Evolutionary conservation across 2,329 filamentous ascomycete species (phyloP).

Genomic region (Colletotrichum echinochloae): DNA sequence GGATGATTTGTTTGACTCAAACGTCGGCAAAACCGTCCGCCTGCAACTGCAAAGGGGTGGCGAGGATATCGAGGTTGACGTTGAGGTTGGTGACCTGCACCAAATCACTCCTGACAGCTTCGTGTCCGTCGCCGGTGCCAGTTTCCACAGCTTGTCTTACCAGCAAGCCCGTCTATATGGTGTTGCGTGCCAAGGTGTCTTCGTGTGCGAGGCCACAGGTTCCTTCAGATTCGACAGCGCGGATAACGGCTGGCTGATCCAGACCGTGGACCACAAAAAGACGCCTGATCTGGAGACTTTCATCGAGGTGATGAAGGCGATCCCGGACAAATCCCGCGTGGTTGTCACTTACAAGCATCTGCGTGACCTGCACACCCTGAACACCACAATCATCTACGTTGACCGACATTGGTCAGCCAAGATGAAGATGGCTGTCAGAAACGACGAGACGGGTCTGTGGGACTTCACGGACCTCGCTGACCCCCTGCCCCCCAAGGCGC

Average conservation of each 20-base stretch:
- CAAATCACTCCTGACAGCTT: constrained; percentile 96
- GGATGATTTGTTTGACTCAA: constrained; percentile 91
- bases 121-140: constrained; percentile 91
- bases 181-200: constrained; percentile 91
- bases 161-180: constrained; percentile 97
- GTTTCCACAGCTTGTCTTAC: constrained; percentile 96
- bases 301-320: constrained; percentile 88
- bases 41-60: constrained; percentile 90
- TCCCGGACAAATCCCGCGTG: constrained; percentile 85
- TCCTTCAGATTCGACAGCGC: constrained; percentile 95
- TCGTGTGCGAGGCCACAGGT: constrained; percentile 92
- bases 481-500: constrained; percentile 78
- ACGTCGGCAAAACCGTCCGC: constrained; percentile 81
- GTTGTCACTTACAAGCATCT: constrained; percentile 97
- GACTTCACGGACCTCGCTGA: constrained; percentile 91
- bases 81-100: constrained; percentile 90
- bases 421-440: constrained; percentile 92
- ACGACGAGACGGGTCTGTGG: constrained; percentile 92
- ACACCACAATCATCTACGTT: constrained; percentile 91
- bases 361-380: constrained; percentile 91
- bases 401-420: constrained; percentile 96
- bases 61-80: constrained; percentile 84
- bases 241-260: constrained; percentile 92
- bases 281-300: constrained; percentile 90
- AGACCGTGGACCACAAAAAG: constrained; percentile 91